Evolutionary conservation across 75 land plant species (phyloP), one percentile per base, ranked within the genome.

Genomic region (Ceratopteris richardii): DNA sequence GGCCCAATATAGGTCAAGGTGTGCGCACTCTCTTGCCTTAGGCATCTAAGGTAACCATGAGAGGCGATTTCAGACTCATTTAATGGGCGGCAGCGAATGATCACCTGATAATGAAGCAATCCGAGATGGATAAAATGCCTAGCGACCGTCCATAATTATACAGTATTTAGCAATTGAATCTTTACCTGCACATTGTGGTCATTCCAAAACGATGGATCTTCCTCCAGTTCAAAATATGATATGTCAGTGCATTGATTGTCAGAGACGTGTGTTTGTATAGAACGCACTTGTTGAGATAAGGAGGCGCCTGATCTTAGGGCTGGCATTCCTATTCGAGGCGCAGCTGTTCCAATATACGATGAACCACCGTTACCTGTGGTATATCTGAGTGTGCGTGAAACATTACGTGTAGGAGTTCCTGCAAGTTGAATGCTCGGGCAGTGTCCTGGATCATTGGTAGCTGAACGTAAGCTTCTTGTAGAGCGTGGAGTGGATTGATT

Each of bases 131-230:
- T 27, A 47, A 18, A 3, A 48, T 62, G 11, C 27, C 22, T 22
- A 18, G 20, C 2, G n/a, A 2, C 1, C 19, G 31, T 4, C 26
- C 4, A 31, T 11, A 61, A 61, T 19, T 21, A 18, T 17, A 28
- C 13, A 23, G 27, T 18, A 5, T 16, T 16, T 48, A 3, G n/a
- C n/a, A n/a, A n/a, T n/a, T n/a, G n/a, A n/a, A 19, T n/a, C 14
- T 7, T n/a, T 48, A 92, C 97, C 82, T 93, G 98, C 18, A 93
- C 96, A 81, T 85, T 93, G 67, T 89, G 90, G 50, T 88, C 96
- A 77, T 82, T 80, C 98, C 98, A 93, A 51, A 93, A 93, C 7
- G 96, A 72, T 19, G 78, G 77, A 56, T 89, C 87, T 33, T 85
- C 96, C 42, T 69, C 75, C 24, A 93, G 95, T 28, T 93, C 96